Base-by-base conservation (phyloP, 371 early-diverging fungal species). In the Mucor indicus region DNA sequence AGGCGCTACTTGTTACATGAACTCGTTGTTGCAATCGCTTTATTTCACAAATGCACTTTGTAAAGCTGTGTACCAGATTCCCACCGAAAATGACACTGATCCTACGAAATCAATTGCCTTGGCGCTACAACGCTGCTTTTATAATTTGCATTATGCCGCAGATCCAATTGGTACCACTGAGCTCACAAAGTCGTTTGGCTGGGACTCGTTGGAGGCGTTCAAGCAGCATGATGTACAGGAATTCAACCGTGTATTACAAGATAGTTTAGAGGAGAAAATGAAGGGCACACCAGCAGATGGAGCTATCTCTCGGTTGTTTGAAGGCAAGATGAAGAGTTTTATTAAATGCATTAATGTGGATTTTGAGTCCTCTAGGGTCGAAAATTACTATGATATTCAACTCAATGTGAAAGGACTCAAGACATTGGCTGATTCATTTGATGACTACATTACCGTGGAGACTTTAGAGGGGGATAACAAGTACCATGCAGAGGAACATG, bases 1-100 rank as follows among this genome's bases (percentile, higher is more conserved):
- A 64, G 99, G 99, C 11, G 99, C 99, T 1, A 99, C 99, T 0
- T 98, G 99, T 77, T 99, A 99, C 68, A 93, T 98, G 91, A 99
- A 99, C 80, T 95, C 98, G 38, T 79, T 99, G 12, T 82, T 99
- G 27, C 99, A 99, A 70, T 93, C 97, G 3, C 80, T 99, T 13
- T 98, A 90, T 67, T 94, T 93, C 58, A 98, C 98, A 19, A 93
- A 90, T 55, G 83, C 85, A 64, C 98, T 99, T 71, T 86, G 96
- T 47, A 90, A 91, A 50, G 86, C 93, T 50, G 77, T 89, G 40
- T 96, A 87, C 57, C 80, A 86, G 46, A 95, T 98, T 31, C 96
- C 97, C 1, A 95, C 95, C 3, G 89, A 81, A 27, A 74, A 81
- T 8, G 94, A 93, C 43, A n/a, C n/a, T n/a, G 86, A 86, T 22